Conservation (phyloP, 495 filamentous ascomycete genomes). For the Durotheca rogersii region DNA sequence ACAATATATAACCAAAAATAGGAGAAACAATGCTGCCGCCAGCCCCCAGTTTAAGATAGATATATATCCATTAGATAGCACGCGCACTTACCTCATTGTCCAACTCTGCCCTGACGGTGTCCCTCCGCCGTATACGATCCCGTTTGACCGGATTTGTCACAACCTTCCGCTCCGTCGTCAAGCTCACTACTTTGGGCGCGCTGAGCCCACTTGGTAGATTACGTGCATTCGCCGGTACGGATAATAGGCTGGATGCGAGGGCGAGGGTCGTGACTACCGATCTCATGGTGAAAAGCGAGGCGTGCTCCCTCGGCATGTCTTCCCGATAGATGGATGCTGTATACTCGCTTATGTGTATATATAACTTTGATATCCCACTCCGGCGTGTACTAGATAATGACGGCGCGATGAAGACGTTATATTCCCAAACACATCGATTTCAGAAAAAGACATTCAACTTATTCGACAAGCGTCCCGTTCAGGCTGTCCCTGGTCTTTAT, state of each 20-base stretch:
- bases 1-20: too few species aligned
- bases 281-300: constrained; percentile 12
- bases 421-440: too few species aligned
- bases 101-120: constrained; percentile 42
- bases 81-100: constrained; percentile 55
- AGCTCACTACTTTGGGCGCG: constrained; percentile 47
- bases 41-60: too few species aligned
- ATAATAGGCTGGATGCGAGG: constrained; percentile 20
- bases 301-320: background rate
- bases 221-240: constrained; percentile 26
- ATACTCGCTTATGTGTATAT: too few species aligned
- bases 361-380: too few species aligned
- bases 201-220: constrained; percentile 29
- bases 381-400: constrained; percentile 16
- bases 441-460: too few species aligned
- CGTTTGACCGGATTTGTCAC: constrained; percentile 42
- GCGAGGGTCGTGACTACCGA: constrained; percentile 19
- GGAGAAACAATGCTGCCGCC: too few species aligned
- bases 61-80: too few species aligned
- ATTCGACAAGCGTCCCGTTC: constrained; percentile 1
- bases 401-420: constrained; percentile 15
- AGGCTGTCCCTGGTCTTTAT: constrained; percentile 16
- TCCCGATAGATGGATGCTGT: too few species aligned
- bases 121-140: constrained; percentile 50
- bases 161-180: constrained; percentile 47